Base-by-base conservation (phyloP, 768 basidiomycete species). In the Boletus tomentosulus region DNA sequence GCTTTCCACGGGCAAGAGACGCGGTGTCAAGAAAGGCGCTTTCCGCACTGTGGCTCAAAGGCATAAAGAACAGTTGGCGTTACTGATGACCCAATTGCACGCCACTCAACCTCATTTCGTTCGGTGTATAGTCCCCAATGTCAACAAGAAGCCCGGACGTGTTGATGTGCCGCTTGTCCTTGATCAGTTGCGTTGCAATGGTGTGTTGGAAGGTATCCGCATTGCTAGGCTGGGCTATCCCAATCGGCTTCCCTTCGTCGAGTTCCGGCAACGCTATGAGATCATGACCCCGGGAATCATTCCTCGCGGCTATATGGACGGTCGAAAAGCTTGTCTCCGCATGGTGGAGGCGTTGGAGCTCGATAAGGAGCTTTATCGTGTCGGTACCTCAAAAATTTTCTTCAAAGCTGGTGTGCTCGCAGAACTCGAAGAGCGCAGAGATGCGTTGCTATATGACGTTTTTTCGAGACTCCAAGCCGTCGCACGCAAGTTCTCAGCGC, bases 361-460 rank as follows among this genome's bases (percentile, higher is more conserved):
- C 34, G 94, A 97, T 66, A 84, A 87, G 46, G 75, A 81, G 3
- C 78, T 85, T 19, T 97, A 85, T 79, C 89, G 87, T 63, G 89
- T 98, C 50, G 97, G 97, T 6, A 92, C 91, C 0, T 96, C 93
- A 35, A 99, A 99, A 73, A 90, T 98, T 56, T 99, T 98, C 77
- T 98, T 99, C 83, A 98, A 98, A 67, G 95, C 97, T 2, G 95
- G 96, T 4, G 92, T 97, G 4, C 79, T 99, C 15, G 97, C 97
- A 31, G 96, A 96, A 62, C 79, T 98, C 9, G 97, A 98, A 68
- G 97, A 98, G 61, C 80, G 92, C 12, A 76, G 96, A 15, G 96
- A 99, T 69, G 78, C 82, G 12, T 73, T 92, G n/a, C 70, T 99
- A 22, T 95, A 83, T 58, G 93, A 93, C 56, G 76, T 97, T 44